Evolutionary conservation across 176 grass and related monocot genomes (phyloP).

Genomic region (Leersia perrieri): DNA sequence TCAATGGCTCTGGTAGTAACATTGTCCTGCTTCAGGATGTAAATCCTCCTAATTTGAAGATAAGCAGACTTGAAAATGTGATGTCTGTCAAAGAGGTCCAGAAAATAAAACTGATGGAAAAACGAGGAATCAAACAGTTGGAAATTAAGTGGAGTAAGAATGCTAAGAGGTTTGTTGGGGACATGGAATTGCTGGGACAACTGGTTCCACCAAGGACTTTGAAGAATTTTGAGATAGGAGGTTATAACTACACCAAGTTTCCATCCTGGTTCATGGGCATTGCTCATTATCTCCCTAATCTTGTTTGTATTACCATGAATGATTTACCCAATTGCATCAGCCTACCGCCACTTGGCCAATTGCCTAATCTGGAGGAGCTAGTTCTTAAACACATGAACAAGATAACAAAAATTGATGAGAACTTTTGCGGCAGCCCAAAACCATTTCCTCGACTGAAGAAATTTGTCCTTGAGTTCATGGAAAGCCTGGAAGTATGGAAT

Average conservation of each 20-base stretch:
- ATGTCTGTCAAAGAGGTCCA: neutral
- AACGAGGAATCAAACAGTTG: neutral
- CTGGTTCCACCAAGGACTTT: neutral
- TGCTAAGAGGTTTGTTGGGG: neutral
- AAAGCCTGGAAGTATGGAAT: neutral
- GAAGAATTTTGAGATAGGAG: accelerated
- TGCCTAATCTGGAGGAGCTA: neutral
- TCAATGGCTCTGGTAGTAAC: too few species aligned
- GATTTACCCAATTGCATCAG: neutral
- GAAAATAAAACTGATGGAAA: neutral
- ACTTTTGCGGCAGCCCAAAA: neutral
- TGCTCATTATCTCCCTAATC: neutral
- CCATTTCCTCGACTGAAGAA: slow-evolving; percentile 8
- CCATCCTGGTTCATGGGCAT: neutral
- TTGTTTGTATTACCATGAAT: accelerated
- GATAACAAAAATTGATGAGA: neutral
- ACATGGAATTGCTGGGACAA: neutral
- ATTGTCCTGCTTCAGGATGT: neutral
- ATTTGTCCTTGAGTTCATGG: neutral
- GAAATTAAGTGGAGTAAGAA: neutral
- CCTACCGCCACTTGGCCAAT: neutral
- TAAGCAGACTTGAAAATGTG: slow-evolving; percentile 4
- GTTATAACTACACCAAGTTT: neutral
- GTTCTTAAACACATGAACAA: neutral
- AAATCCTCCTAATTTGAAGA: neutral